These are phyloP conservation scores for Xerocomellus chrysenteron DNA, from an alignment of 768 basidiomycete genomes.

Conservation along the genomic window DNA sequence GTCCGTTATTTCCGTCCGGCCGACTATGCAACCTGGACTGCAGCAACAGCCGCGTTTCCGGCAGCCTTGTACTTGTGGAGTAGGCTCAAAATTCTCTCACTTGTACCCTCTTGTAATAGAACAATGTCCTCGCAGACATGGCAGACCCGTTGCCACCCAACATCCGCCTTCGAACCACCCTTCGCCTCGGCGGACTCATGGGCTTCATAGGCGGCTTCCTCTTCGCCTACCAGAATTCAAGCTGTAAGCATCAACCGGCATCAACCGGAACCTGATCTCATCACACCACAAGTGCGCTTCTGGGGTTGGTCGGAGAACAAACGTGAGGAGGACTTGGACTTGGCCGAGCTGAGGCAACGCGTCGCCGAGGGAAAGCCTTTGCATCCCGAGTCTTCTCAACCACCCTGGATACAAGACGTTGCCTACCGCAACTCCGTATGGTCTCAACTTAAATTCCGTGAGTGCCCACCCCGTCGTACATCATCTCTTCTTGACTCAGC, in stretches of 20 bases:
- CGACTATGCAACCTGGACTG: constrained; percentile 86
- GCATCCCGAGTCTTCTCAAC: constrained; percentile 82
- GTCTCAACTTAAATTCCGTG: constrained; percentile 92
- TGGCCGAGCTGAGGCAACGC: constrained; percentile 73
- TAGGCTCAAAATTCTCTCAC: constrained; percentile 37
- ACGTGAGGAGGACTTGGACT: constrained; percentile 74
- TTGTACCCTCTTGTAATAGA: constrained; percentile 5
- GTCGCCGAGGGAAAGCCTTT: constrained; percentile 78
- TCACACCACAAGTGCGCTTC: constrained; percentile 66
- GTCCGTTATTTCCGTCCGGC: constrained; percentile 84
- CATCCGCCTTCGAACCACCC: constrained; percentile 37
- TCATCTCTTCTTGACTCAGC: constrained; percentile 11
- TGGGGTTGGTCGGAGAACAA: constrained; percentile 94
- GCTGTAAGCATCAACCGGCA: constrained; percentile 51
- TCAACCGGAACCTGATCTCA: constrained; percentile 11
- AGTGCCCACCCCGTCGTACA: constrained; percentile 30
- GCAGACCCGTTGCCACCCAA: constrained; percentile 42
- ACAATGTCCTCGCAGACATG: constrained; percentile 37
- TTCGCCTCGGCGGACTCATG: constrained; percentile 65
- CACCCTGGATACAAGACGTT: constrained; percentile 80
- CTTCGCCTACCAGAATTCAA: constrained; percentile 88
- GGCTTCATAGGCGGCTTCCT: constrained; percentile 92
- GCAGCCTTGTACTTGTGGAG: constrained; percentile 80
- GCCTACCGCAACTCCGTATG: constrained; percentile 88
- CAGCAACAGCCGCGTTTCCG: constrained; percentile 78